Conservation (phyloP, 345 rosid species). For the Abelmoschus esculentus region DNA sequence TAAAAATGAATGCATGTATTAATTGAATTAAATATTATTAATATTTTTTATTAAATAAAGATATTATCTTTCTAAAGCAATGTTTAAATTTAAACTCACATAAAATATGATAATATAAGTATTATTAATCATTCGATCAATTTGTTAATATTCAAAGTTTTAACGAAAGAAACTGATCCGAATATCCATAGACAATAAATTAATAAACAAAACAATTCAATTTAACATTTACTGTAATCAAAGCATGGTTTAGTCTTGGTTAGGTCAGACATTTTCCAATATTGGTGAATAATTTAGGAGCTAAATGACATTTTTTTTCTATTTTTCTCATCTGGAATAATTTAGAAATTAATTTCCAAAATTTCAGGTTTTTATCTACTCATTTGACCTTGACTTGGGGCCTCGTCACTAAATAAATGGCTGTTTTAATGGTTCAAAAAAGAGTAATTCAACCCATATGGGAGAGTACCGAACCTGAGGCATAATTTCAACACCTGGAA, state of each 20-base stretch:
- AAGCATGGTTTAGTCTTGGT: not conserved
- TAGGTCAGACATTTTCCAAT: conserved; percentile 6
- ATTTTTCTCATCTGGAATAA: not conserved
- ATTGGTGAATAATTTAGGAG: conserved; percentile 3
- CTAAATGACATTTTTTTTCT: not conserved
- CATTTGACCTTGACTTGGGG: conserved; percentile 13
- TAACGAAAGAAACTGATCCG: too few species aligned
- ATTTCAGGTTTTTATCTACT: not conserved
- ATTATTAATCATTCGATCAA: too few species aligned
- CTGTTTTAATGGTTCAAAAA: conserved; percentile 1
- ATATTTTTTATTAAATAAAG: too few species aligned
- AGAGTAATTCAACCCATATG: not conserved
- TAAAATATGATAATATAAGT: too few species aligned
- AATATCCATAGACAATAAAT: too few species aligned
- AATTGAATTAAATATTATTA: not conserved
- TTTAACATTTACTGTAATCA: not conserved
- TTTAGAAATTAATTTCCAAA: not conserved
- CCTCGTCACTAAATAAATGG: not conserved
- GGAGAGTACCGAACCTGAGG: conserved; percentile 13
- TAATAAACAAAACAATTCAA: not conserved
- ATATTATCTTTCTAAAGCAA: too few species aligned
- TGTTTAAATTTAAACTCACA: too few species aligned
- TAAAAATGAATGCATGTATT: not conserved
- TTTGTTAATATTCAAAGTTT: too few species aligned
- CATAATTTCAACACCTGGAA: conserved; percentile 12